A percentile compares a stretch with the other conserved stretches of the same genome.
phyloP scores from a whole-genome alignment of 2,329 filamentous ascomycete species.

The Raffaelea deltoideospora region DNA sequence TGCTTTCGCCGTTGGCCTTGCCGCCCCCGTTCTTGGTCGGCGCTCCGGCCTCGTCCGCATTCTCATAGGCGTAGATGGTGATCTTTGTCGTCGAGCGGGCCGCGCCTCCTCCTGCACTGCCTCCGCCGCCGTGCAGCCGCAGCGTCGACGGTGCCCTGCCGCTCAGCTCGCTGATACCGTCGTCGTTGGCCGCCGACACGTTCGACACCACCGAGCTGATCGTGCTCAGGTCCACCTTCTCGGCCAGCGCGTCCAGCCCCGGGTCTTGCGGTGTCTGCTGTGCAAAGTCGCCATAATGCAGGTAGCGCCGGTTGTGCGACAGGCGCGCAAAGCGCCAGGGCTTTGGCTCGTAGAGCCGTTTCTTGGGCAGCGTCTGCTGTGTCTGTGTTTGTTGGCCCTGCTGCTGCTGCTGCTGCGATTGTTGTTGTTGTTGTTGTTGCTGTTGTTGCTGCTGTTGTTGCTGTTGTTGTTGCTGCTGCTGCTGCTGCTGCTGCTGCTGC shows the following conservation, averaged over 20 bases:
- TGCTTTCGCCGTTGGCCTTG: conserved; percentile 2
- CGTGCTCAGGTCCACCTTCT: conserved; percentile 74
- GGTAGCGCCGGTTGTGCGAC: conserved; percentile 76
- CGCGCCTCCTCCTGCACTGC: not conserved
- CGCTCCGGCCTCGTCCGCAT: conserved; percentile 18
- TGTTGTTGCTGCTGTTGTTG: conserved; percentile 16
- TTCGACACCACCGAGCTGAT: conserved; percentile 93
- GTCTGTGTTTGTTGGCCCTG: not conserved
- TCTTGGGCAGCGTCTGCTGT: conserved; percentile 9
- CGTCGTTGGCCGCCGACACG: conserved; percentile 52
- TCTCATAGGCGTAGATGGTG: conserved; percentile 65
- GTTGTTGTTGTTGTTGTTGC: too few relatives aligned
- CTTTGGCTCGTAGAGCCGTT: conserved; percentile 29
- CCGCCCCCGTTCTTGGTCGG: conserved; percentile 12
- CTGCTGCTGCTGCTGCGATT: conserved; percentile 20
- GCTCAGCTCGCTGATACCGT: conserved; percentile 28
- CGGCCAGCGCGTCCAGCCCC: conserved; percentile 53
- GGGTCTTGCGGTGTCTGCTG: conserved; percentile 49
- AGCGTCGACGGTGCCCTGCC: conserved; percentile 19
- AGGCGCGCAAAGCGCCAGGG: conserved; percentile 75
- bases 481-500: not conserved
- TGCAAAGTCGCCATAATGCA: conserved; percentile 82
- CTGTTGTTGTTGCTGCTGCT: conserved; percentile 7
- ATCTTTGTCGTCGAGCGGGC: conserved; percentile 58
- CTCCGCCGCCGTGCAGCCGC: conserved; percentile 16